Conservation (phyloP, 2,329 filamentous ascomycete genomes). For the Leptographium lundbergii region DNA sequence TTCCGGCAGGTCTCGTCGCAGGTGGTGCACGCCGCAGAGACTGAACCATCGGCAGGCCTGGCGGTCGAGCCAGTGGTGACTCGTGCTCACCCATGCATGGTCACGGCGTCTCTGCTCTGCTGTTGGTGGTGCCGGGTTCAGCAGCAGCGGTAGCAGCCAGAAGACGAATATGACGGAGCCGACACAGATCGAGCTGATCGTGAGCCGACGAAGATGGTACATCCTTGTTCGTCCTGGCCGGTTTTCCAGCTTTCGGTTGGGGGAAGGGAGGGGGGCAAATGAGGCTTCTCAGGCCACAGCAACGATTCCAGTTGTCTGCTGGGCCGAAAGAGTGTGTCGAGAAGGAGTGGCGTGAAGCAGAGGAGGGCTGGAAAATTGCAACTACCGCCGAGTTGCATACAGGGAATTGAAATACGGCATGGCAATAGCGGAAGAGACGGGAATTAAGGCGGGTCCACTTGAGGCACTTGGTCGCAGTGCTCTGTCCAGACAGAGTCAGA, state of each 20-base stretch:
- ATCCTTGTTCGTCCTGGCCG: too few species aligned
- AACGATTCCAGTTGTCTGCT: neutral
- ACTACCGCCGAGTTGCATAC: neutral
- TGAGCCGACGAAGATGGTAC: conserved; percentile 34
- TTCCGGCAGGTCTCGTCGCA: conserved; percentile 45
- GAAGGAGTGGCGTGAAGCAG: neutral
- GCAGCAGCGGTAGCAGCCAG: conserved; percentile 37
- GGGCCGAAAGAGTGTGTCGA: neutral
- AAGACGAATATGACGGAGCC: conserved; percentile 31
- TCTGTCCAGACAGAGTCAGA: neutral
- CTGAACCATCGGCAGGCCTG: conserved; percentile 69
- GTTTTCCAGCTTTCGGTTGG: too few species aligned
- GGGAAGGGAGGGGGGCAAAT: neutral
- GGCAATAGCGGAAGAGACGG: neutral
- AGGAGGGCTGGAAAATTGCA: neutral
- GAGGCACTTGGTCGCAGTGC: neutral
- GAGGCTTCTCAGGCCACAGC: neutral
- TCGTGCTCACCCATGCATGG: conserved; percentile 55
- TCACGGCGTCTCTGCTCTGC: conserved; percentile 51
- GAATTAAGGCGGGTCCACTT: neutral
- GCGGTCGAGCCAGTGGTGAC: conserved; percentile 60
- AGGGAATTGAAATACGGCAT: neutral
- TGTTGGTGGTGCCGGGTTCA: conserved; percentile 52
- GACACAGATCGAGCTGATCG: conserved; percentile 20
- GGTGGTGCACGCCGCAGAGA: conserved; percentile 65